A percentile compares a stretch with the other conserved stretches of the same genome.
Evolutionary conservation across 139 green algal genomes (phyloP).

Genomic region (Mychonastes homosphaera): DNA sequence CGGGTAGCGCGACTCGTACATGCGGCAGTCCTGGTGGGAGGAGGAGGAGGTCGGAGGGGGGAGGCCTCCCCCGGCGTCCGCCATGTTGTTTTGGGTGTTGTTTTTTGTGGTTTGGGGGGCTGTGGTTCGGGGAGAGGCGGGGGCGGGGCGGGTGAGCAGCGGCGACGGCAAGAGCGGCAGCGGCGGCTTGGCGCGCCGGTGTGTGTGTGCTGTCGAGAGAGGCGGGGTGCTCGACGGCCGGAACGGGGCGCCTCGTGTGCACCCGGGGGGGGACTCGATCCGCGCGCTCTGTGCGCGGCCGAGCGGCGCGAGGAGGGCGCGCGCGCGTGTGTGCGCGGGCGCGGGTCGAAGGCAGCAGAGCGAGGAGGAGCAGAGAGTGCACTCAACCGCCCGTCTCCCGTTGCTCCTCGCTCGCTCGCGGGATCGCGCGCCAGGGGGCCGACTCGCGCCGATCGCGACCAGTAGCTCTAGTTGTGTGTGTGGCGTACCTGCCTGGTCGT

Average conservation of each 20-base stretch:
- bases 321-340: too few species aligned
- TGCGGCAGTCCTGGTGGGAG: slow-evolving; percentile 60
- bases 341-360: too few species aligned
- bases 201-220: neutral
- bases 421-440: too few species aligned
- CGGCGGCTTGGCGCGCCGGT: neutral
- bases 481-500: too few species aligned
- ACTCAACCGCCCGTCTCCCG: too few species aligned
- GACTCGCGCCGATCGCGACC: too few species aligned
- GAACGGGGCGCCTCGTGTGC: neutral
- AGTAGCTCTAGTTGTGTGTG: too few species aligned
- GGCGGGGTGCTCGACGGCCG: neutral
- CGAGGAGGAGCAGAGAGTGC: too few species aligned
- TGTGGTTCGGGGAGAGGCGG: neutral
- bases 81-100: too few species aligned
- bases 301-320: neutral
- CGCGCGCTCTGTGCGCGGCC: neutral
- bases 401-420: too few species aligned
- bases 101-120: neutral
- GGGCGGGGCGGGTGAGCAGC: neutral
- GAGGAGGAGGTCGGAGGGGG: neutral
- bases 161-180: neutral
- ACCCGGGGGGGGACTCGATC: neutral
- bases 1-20: slow-evolving; percentile 92
- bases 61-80: too few species aligned